Conservation (phyloP, 78 protist genomes). For the Dictyostelium discoideum region dicty_2.7 NC_007088.5:7652501-7653000, state of each 20-base stretch:
- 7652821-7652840: not conserved
- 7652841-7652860: not conserved
- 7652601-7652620: too few species aligned
- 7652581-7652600: too few species aligned
- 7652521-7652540: too few species aligned
- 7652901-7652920: not conserved
- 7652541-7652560: too few species aligned
- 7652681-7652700: not conserved
- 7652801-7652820: not conserved
- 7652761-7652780: not conserved
- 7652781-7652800: not conserved
- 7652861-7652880: not conserved
- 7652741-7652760: not conserved
- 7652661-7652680: too few species aligned
- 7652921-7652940: not conserved
- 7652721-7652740: not conserved
- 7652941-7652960: not conserved
- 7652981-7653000: not conserved
- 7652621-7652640: too few species aligned
- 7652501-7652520: too few species aligned
- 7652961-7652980: not conserved
- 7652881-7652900: not conserved
- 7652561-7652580: too few species aligned
- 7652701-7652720: not conserved
- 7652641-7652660: too few species aligned